Base-by-base conservation (phyloP, 179 eudicot genomes). In the Spinacia oleracea region DNA sequence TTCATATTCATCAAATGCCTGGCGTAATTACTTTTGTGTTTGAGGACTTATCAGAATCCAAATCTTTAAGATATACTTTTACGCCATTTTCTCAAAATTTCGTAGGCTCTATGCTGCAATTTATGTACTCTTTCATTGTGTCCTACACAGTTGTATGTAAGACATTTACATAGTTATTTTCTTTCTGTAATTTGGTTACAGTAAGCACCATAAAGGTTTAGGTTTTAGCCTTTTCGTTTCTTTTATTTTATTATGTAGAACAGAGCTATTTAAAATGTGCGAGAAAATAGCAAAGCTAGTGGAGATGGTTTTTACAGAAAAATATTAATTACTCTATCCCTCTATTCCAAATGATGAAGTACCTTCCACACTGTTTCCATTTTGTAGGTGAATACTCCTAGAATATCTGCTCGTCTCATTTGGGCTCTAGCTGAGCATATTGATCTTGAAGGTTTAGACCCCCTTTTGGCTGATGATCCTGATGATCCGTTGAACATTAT, bases 391-490 rank as follows among this genome's bases (percentile, higher is more conserved):
- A 96, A 85, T 83, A 96, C 94, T 58, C 94, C 98, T 62, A 92
- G 99, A 84, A 77, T 96, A 79, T 86, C 88, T 76, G 94, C 94
- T 20, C 96, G 96, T 55, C 84, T 96, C 75, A 89, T 93, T 78
- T 93, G 99, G 99, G 90, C 98, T 35, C 88, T 96, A 65, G 84
- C 98, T 31, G 98, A 96, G 85, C 99, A 96, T 82, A 91, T 96
- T 78, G 93, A 96, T 87, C 86, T 96, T 82, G 98, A 96, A 87
- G 99, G 98, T 72, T 79, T 93, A 83, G 98, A 96, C 77, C 99
- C 99, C 23, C 98, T 93, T 80, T 92, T 96, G 55, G 91, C 98
- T 59, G 99, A 96, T 90, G 99, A 96, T 73, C 99, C 99, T 42
- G 98, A 96, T 56, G 99, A 96, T 80, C 85, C 97, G 1, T 85